Evolutionary conservation across 108 stramenopile species (phyloP).

Genomic region (Cylindrotheca fusiformis): DNA sequence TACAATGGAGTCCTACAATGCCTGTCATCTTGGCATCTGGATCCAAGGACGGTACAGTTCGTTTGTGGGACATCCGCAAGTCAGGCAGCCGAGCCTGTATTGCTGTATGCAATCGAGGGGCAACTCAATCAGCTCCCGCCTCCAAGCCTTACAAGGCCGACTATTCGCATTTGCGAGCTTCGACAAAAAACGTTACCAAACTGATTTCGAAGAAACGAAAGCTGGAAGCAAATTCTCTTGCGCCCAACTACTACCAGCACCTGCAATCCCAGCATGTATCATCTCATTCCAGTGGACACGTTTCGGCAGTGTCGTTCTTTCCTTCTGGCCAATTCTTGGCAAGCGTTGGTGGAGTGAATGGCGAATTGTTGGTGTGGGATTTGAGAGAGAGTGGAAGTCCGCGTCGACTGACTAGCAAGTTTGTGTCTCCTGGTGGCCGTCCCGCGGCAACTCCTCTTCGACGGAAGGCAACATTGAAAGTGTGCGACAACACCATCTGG

Average conservation of each 20-base stretch:
- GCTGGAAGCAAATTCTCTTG: slow-evolving; percentile 5
- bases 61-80: slow-evolving; percentile 82
- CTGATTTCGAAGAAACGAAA: slow-evolving; percentile 10
- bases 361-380: slow-evolving; percentile 66
- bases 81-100: slow-evolving; percentile 58
- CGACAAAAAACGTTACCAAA: not conserved
- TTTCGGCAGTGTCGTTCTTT: slow-evolving; percentile 51
- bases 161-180: slow-evolving; percentile 32
- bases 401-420: slow-evolving; percentile 32
- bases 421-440: slow-evolving; percentile 26
- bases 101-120: slow-evolving; percentile 52
- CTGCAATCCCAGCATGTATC: slow-evolving; percentile 8
- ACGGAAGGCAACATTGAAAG: slow-evolving; percentile 17
- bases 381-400: slow-evolving; percentile 38
- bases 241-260: slow-evolving; percentile 38
- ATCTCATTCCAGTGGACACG: slow-evolving; percentile 44
- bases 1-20: slow-evolving; percentile 65
- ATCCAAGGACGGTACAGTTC: slow-evolving; percentile 53
- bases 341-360: slow-evolving; percentile 46
- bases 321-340: slow-evolving; percentile 58
- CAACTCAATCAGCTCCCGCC: not conserved
- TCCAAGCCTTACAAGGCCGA: slow-evolving; percentile 12
- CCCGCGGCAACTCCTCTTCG: slow-evolving; percentile 17
- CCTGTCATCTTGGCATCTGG: slow-evolving; percentile 64
- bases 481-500: slow-evolving; percentile 30